Base-by-base conservation (phyloP, 108 stramenopile genomes). In the Nitzschia sp. region DNA sequence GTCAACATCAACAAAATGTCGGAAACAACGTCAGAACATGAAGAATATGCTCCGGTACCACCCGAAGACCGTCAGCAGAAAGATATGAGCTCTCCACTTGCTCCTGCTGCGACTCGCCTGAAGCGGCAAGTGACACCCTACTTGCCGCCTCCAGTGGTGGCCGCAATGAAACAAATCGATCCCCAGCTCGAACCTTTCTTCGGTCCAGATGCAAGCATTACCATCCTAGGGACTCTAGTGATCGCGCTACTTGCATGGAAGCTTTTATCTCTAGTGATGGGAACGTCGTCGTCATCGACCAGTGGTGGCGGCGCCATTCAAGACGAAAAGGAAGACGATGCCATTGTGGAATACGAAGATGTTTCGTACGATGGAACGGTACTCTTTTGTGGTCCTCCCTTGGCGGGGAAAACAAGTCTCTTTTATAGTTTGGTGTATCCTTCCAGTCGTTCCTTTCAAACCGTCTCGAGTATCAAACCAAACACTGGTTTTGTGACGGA, bases 381-480 rank as follows among this genome's bases (percentile, higher is more conserved):
- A 15, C 49, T 85, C 13, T 68, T 85, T 18, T 74, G 72, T 51
- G 85, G 85, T 2, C 81, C 85, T 17, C 36, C 75, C 0, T 17
- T 61, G 19, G 60, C 64, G 25, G 85, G 85, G 24, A 85, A 85
- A 47, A 85, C 80, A 13, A 60, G 58, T 34, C 51, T 85, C 2
- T 85, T 78, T 58, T 79, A 76, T 59, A 59, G 48, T 8, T 59
- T 75, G 34, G 8, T 68, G 29, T 46, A 63, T 34, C 46, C 47
- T 8, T 27, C 54, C 0, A 23, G 17, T 3, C 29, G 0, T 0
- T 32, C 23, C 32, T 42, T 54, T 54, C 60, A 25, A 5, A 93
- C 92, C 21, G 86, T 89, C 26, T 75, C 74, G 28, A 90, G 88
- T 64, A 65, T 89, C 28, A 66, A 74, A 54, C 79, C 84, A 51